These are phyloP conservation scores for Rhododendron ferrugineum DNA, from an alignment of 148 eudicot genomes.

Conservation along the genomic window DNA sequence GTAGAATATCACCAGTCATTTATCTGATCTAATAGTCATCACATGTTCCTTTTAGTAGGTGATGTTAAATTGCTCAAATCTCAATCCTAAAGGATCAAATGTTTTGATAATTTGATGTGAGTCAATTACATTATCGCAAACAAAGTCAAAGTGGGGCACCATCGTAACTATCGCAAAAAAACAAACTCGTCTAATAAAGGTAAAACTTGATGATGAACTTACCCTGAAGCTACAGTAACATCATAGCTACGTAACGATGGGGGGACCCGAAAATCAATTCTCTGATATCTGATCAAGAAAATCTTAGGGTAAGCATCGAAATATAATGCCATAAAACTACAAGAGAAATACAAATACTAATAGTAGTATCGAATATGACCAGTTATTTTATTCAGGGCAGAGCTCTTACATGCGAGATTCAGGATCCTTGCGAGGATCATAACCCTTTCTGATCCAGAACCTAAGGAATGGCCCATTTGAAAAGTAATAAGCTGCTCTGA, in stretches of 20 bases:
- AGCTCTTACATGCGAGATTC: slow-evolving; percentile 82
- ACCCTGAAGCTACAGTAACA: slow-evolving; percentile 40
- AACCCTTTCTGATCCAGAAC: slow-evolving; percentile 93
- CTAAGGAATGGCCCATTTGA: slow-evolving; percentile 88
- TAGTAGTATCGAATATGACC: not conserved
- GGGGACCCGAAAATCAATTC: slow-evolving; percentile 82
- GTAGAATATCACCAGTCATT: not conserved
- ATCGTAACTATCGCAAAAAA: not conserved
- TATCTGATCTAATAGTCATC: not conserved
- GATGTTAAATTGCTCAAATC: not conserved
- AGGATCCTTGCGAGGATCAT: slow-evolving; percentile 96
- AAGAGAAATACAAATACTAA: not conserved
- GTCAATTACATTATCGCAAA: not conserved
- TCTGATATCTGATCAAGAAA: slow-evolving; percentile 65
- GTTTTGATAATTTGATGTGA: not conserved
- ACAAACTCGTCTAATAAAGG: not conserved
- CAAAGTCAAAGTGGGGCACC: not conserved
- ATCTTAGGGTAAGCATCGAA: not conserved
- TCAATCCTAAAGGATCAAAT: not conserved
- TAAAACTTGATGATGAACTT: slow-evolving; percentile 20
- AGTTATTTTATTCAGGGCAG: not conserved
- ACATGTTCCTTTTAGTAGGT: not conserved
- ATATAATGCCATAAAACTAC: not conserved
- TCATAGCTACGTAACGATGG: slow-evolving; percentile 60
- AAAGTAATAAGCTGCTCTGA: slow-evolving; percentile 79